These are phyloP conservation scores for Vachellia pachyceras DNA, from an alignment of 306 rosid species.

Conservation along the genomic window DNA sequence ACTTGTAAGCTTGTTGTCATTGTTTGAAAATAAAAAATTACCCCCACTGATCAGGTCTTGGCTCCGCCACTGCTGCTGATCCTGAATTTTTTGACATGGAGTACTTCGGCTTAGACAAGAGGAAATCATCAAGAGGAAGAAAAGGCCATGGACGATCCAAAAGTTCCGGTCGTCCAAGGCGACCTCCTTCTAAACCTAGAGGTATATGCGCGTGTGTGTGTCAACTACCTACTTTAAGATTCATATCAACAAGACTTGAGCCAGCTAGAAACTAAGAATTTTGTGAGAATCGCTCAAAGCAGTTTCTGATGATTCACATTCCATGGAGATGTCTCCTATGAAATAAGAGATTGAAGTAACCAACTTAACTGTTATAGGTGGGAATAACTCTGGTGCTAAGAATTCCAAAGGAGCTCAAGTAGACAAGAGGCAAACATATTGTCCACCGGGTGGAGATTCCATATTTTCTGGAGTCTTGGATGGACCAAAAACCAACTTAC, in stretches of 20 bases:
- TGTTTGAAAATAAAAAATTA: too few relatives aligned
- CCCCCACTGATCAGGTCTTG: too few relatives aligned
- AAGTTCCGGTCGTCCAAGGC: not conserved
- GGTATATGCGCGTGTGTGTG: not conserved
- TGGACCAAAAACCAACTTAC: not conserved
- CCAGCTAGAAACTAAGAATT: not conserved
- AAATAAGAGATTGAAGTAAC: not conserved
- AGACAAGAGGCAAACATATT: conserved; percentile 22
- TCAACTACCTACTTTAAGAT: not conserved
- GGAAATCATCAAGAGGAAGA: not conserved
- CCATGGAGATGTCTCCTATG: not conserved
- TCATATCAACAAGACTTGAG: not conserved
- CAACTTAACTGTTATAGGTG: conserved; percentile 19
- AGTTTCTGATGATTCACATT: not conserved
- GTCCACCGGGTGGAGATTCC: not conserved
- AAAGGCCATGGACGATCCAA: not conserved
- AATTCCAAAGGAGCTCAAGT: not conserved
- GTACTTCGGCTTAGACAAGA: not conserved
- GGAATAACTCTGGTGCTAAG: not conserved
- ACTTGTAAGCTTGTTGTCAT: too few relatives aligned
- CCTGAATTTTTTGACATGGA: not conserved
- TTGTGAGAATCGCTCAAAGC: not conserved
- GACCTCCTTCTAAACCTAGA: not conserved
- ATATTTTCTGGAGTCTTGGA: not conserved
- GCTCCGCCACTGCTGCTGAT: too few relatives aligned